phyloP scores from a whole-genome alignment of 495 filamentous ascomycete genomes.

The Neurospora sp. region DNA sequence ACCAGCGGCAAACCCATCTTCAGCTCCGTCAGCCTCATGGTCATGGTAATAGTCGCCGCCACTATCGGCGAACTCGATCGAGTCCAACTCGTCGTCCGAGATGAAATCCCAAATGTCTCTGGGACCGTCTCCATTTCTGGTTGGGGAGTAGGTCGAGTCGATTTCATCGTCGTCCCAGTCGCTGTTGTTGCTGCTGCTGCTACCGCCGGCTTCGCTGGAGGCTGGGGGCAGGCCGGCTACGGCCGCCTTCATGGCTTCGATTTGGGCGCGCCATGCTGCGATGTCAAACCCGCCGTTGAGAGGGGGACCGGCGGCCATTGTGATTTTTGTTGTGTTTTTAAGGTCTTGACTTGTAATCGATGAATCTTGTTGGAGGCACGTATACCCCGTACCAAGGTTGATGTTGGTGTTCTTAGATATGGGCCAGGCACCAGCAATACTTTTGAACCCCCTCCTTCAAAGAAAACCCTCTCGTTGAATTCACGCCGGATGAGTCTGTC shows the following conservation, averaged over 20 bases:
- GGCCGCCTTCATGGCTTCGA: constrained; percentile 37
- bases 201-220: constrained; percentile 10
- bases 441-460: not conserved
- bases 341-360: not conserved
- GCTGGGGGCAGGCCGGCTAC: constrained; percentile 24
- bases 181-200: constrained; percentile 1
- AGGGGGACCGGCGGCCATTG: not conserved
- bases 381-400: not conserved
- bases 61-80: constrained; percentile 28
- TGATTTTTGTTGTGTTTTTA: not conserved
- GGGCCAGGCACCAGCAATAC: not conserved
- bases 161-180: constrained; percentile 38
- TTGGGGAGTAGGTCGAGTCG: constrained; percentile 46
- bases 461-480: not conserved
- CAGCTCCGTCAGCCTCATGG: constrained; percentile 6
- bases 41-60: constrained; percentile 34
- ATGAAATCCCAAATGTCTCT: constrained; percentile 90
- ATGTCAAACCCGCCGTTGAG: not conserved
- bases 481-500: not conserved
- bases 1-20: constrained; percentile 15
- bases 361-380: not conserved
- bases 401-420: not conserved
- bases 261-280: constrained; percentile 33
- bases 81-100: constrained; percentile 57
- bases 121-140: constrained; percentile 46